Evolutionary conservation across 129 eudicot genomes (phyloP), one percentile per base, ranked within the genome.

Genomic region (Heracleum sosnowskyi): DNA sequence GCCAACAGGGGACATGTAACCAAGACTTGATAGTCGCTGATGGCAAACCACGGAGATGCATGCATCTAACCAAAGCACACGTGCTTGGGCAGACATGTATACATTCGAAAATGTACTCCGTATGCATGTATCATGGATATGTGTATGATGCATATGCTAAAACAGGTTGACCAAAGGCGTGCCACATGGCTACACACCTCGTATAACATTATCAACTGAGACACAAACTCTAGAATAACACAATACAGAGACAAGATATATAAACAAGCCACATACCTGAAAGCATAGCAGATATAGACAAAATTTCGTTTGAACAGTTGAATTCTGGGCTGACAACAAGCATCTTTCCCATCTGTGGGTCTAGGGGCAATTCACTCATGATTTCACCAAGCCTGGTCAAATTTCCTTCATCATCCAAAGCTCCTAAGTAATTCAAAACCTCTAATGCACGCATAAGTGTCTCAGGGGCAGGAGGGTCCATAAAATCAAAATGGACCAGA

Each of bases 401-500:
- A 82, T 95, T 95, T 35, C 99, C 99, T 18, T 95, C 99, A 86
- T 95, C 99, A 79, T 95, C 99, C 83, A 95, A 79, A 5, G 99
- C 99, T 29, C 97, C 99, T 83, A 95, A 78, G 84, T 92, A 95
- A 89, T 95, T 95, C 89, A 95, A 86, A 53, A 95, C 97, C 89
- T 95, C 97, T 57, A 95, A 74, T 15, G 99, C 99, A n/a, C 99
- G 90, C 99, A 95, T 95, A 60, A 95, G 75, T 33, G 99, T 90
- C 85, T 96, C 99, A 0, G 97, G 99, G 45, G 99, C 99, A 62
- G 99, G 99, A 6, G 97, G 97, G 80, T 96, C 99, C 99, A 96
- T 92, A 72, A 96, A 96, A 84, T 96, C 99, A 82, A 96, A 96
- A 89, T 96, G 97, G 49, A 96, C 99, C 66, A 96, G 86, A 80